A percentile compares a stretch with the other conserved stretches of the same genome.
phyloP scores from a whole-genome alignment of 2,329 filamentous ascomycete species.

The Colletotrichum truncatum region DNA sequence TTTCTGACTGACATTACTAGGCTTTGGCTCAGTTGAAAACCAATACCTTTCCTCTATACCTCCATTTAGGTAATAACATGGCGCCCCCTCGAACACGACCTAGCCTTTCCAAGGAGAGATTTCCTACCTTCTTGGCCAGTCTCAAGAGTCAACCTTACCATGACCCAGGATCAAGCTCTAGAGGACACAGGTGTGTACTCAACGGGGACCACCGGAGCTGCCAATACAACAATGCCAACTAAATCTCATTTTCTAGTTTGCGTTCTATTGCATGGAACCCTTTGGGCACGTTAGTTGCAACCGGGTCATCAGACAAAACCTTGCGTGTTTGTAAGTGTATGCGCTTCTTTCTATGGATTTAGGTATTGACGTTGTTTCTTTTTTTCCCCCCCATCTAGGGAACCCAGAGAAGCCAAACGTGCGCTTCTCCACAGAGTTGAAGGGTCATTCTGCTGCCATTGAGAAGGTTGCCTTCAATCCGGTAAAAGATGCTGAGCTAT shows the following conservation, averaged over 20 bases:
- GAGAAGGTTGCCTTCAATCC: slow-evolving; percentile 85
- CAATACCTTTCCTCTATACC: slow-evolving; percentile 14
- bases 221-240: no score
- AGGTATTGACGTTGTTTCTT: neutral
- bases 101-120: slow-evolving; percentile 74
- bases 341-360: neutral
- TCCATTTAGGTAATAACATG: neutral
- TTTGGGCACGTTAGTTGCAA: slow-evolving; percentile 83
- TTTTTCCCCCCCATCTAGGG: slow-evolving; percentile 54
- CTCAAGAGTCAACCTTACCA: slow-evolving; percentile 78
- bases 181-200: slow-evolving; percentile 63
- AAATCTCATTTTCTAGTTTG: slow-evolving; percentile 57
- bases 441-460: slow-evolving; percentile 71
- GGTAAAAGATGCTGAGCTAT: slow-evolving; percentile 78
- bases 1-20: no score
- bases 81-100: slow-evolving; percentile 45
- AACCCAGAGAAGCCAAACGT: slow-evolving; percentile 80
- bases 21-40: no score
- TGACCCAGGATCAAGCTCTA: slow-evolving; percentile 63
- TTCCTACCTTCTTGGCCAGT: slow-evolving; percentile 71
- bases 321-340: slow-evolving; percentile 73
- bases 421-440: slow-evolving; percentile 79
- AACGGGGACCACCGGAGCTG: no score
- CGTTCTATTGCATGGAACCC: slow-evolving; percentile 91
- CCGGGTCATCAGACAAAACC: slow-evolving; percentile 76